Evolutionary conservation across 257 asterid genomes (phyloP).

Genomic region (Leonotis leonurus): DNA sequence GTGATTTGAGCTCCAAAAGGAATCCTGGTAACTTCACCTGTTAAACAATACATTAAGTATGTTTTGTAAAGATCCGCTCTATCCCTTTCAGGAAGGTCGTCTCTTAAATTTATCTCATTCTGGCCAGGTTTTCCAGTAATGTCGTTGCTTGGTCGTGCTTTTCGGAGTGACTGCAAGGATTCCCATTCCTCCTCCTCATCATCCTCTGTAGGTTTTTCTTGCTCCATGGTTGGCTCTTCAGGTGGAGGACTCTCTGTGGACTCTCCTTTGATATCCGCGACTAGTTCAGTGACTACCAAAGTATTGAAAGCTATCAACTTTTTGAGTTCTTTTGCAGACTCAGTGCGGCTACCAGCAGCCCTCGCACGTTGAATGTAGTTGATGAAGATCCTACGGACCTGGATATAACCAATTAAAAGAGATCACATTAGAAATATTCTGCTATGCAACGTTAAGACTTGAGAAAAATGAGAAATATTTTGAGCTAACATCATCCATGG

Average conservation of each 20-base stretch:
- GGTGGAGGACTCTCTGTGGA: conserved; percentile 40
- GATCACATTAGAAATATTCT: neutral
- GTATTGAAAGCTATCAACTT: conserved; percentile 79
- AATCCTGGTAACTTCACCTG: conserved; percentile 75
- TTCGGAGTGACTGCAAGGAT: conserved; percentile 66
- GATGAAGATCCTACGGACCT: conserved; percentile 82
- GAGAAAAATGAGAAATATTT: too few species aligned
- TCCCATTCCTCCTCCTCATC: conserved; percentile 84
- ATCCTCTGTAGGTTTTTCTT: conserved; percentile 30
- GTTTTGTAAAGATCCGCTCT: conserved; percentile 87
- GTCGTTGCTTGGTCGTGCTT: conserved; percentile 48
- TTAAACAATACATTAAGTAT: conserved; percentile 69
- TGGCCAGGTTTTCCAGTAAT: conserved; percentile 46
- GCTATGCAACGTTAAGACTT: too few species aligned
- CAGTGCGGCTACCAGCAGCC: conserved; percentile 68
- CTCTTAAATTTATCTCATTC: conserved; percentile 75
- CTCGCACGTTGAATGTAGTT: conserved; percentile 73
- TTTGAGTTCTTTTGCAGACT: conserved; percentile 74
- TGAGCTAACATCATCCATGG: too few species aligned
- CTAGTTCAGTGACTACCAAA: conserved; percentile 67
- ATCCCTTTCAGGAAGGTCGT: conserved; percentile 85
- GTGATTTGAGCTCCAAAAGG: conserved; percentile 76
- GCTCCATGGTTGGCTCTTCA: conserved; percentile 42
- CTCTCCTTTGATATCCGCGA: conserved; percentile 90
- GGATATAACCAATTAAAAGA: conserved; percentile 14